Evolutionary conservation across 208 protist genomes (phyloP).

Genomic region (Polymyxa betae): DNA sequence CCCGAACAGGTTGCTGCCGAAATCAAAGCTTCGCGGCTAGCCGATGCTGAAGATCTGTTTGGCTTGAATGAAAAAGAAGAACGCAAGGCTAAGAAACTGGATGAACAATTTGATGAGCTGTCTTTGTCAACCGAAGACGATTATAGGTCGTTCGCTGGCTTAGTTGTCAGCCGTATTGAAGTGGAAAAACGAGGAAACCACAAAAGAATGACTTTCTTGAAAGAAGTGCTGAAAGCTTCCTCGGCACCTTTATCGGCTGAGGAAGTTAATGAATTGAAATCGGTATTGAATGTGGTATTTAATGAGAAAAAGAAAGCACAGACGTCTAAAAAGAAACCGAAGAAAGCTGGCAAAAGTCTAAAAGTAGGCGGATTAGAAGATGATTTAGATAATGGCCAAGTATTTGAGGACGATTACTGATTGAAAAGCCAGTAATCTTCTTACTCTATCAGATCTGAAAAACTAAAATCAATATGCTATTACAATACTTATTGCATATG

Average conservation of each 20-base stretch:
- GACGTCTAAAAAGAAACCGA: neutral
- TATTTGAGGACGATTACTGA: slow-evolving; percentile 29
- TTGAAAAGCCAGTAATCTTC: neutral
- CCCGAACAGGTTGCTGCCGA: neutral
- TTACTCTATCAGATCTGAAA: neutral
- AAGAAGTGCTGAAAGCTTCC: neutral
- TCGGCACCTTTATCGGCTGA: neutral
- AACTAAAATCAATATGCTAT: neutral
- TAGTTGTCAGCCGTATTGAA: neutral
- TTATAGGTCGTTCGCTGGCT: slow-evolving; percentile 2
- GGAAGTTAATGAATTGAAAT: slow-evolving; percentile 29
- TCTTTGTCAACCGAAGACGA: slow-evolving; percentile 13
- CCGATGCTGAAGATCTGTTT: slow-evolving; percentile 40
- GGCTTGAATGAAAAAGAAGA: neutral
- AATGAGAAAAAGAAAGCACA: slow-evolving; percentile 37
- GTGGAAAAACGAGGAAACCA: neutral
- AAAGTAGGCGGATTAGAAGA: slow-evolving; percentile 15
- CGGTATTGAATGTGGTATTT: neutral
- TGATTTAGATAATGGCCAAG: neutral
- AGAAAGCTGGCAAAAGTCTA: neutral
- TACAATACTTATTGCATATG: neutral
- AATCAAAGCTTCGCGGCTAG: neutral
- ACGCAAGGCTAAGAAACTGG: neutral
- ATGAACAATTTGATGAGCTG: neutral
- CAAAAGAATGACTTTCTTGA: slow-evolving; percentile 25